Evolutionary conservation across 2,329 filamentous ascomycete species (phyloP).

Genomic region (Coniella vitis): DNA sequence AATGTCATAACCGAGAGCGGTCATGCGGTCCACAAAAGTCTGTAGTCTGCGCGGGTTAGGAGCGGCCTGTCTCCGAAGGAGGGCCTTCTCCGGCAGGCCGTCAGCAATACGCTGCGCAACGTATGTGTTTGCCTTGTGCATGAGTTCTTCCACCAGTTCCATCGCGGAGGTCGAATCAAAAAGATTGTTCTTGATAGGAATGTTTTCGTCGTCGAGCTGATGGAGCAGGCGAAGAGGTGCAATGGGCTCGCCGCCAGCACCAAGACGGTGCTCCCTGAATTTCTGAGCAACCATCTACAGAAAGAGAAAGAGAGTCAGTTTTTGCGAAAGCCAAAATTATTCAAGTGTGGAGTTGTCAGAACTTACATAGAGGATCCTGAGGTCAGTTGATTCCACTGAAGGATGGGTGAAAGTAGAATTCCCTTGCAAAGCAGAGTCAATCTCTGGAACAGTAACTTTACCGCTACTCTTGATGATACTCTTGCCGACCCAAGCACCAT

Average conservation of each 20-base stretch:
- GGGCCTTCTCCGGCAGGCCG: conserved; percentile 82
- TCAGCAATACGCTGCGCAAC: conserved; percentile 78
- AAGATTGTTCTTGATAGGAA: conserved; percentile 92
- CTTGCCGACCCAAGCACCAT: conserved; percentile 90
- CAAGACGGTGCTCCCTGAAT: conserved; percentile 82
- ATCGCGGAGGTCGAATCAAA: conserved; percentile 86
- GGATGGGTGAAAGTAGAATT: conserved; percentile 55
- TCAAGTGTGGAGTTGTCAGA: no score
- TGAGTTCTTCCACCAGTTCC: conserved; percentile 90
- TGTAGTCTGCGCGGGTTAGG: conserved; percentile 85
- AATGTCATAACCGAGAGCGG: conserved; percentile 79
- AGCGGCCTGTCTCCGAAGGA: conserved; percentile 77
- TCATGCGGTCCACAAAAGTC: conserved; percentile 91
- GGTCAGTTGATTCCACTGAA: conserved; percentile 63
- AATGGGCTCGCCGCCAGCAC: conserved; percentile 70
- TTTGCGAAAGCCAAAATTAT: no score
- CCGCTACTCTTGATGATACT: conserved; percentile 86
- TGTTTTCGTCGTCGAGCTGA: conserved; percentile 95
- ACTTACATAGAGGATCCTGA: conserved; percentile 70
- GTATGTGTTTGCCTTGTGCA: conserved; percentile 85
- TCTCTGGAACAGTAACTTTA: conserved; percentile 77
- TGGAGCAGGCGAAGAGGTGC: conserved; percentile 83
- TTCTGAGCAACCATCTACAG: conserved; percentile 69
- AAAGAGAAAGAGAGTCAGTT: no score
- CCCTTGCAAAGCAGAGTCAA: conserved; percentile 72